Conservation (phyloP, 2,329 filamentous ascomycete genomes). For the Lasiodiplodia sp. region DNA sequence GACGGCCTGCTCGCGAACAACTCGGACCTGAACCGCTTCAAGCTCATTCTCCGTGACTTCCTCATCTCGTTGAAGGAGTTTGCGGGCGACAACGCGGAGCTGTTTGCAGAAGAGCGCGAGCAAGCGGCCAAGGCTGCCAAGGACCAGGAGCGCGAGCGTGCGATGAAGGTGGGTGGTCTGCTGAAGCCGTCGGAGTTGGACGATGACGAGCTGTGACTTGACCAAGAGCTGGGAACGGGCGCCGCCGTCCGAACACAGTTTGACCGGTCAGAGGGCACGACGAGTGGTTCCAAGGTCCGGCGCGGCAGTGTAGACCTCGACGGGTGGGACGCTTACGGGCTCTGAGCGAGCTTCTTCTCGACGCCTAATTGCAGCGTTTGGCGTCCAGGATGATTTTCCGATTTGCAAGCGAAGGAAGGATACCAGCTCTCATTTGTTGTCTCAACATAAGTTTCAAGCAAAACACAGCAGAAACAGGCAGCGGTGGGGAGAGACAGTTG, state of each 20-base stretch:
- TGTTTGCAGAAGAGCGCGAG: slow-evolving; percentile 94
- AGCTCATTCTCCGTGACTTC: slow-evolving; percentile 94
- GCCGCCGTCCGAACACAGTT: slow-evolving; percentile 48
- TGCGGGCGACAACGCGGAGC: slow-evolving; percentile 90
- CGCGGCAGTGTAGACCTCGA: slow-evolving; percentile 52
- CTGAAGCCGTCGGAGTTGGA: slow-evolving; percentile 98
- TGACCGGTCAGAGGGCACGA: slow-evolving; percentile 34
- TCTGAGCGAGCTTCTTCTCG: slow-evolving; percentile 47
- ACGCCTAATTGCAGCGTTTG: slow-evolving; percentile 19
- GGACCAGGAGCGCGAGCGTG: slow-evolving; percentile 86
- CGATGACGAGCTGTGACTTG: slow-evolving; percentile 81
- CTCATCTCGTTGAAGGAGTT: slow-evolving; percentile 97
- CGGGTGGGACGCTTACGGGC: slow-evolving; percentile 72
- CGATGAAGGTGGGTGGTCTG: slow-evolving; percentile 93
- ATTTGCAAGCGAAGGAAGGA: slow-evolving; percentile 28
- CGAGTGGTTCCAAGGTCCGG: slow-evolving; percentile 23
- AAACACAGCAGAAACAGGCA: slow-evolving; percentile 21
- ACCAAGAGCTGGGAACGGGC: slow-evolving; percentile 48
- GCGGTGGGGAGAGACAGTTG: slow-evolving; percentile 5
- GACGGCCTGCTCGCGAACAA: slow-evolving; percentile 88
- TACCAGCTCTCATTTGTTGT: slow-evolving; percentile 31
- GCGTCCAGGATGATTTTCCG: slow-evolving; percentile 22
- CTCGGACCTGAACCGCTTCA: slow-evolving; percentile 91
- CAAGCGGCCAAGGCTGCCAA: slow-evolving; percentile 86
- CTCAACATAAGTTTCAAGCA: slow-evolving; percentile 18